Evolutionary conservation across 225 moss, liverwort and hornwort genomes (phyloP).

Genomic region (Straminergon stramineum): DNA sequence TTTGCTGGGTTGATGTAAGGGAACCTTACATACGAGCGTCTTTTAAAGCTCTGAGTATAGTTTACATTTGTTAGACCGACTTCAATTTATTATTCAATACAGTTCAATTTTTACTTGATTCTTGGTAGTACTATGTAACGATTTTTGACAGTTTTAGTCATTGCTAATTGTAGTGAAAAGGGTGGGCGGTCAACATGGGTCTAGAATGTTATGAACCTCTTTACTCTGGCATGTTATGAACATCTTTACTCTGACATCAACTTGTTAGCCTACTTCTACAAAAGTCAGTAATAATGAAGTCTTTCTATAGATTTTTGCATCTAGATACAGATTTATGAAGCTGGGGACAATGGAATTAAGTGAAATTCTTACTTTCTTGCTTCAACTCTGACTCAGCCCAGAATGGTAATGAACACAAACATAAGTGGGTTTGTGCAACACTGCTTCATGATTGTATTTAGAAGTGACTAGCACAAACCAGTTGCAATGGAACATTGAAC

Average conservation of each 20-base stretch:
- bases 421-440: neutral
- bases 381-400: neutral
- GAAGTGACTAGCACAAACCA: no score
- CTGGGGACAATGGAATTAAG: neutral
- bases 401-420: neutral
- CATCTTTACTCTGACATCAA: no score
- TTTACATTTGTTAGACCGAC: neutral
- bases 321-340: neutral
- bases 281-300: neutral
- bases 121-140: no score
- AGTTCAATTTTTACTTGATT: neutral
- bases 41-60: neutral
- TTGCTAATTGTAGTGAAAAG: neutral
- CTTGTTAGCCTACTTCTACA: neutral
- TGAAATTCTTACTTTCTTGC: neutral
- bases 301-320: neutral
- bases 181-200: no score
- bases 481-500: no score
- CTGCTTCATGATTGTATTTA: neutral
- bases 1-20: conserved; percentile 14
- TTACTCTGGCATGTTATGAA: neutral
- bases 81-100: neutral
- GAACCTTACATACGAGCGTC: neutral
- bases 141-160: neutral
- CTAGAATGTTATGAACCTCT: neutral